phyloP scores from a whole-genome alignment of 2,329 filamentous ascomycete species.

The Pestalotiopsis fici region DNA sequence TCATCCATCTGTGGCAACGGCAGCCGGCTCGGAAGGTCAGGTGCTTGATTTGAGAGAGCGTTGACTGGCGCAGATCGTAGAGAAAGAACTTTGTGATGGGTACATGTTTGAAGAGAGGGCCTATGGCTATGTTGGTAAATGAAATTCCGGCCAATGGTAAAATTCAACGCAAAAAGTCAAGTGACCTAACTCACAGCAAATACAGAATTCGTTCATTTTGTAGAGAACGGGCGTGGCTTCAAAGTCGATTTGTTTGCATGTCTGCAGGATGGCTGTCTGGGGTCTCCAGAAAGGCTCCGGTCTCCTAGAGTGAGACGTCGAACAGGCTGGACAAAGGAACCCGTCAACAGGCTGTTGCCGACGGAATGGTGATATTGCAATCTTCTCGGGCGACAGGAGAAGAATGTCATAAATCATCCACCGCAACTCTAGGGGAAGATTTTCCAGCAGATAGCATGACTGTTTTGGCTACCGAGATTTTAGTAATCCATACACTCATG shows the following conservation, averaged over 20 bases:
- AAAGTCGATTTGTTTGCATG: constrained; percentile 29
- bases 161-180: neutral
- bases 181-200: constrained; percentile 18
- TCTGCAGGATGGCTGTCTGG: constrained; percentile 26
- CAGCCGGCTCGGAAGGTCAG: constrained; percentile 20
- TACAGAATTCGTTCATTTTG: constrained; percentile 26
- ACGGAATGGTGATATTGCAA: constrained; percentile 13
- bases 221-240: constrained; percentile 32
- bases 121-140: neutral
- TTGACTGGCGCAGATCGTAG: constrained; percentile 20
- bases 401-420: constrained; percentile 27
- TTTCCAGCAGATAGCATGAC: constrained; percentile 19
- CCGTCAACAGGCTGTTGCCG: constrained; percentile 10
- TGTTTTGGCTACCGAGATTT: neutral
- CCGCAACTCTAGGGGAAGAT: constrained; percentile 28
- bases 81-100: constrained; percentile 17
- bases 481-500: neutral
- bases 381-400: constrained; percentile 15
- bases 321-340: neutral
- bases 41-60: constrained; percentile 14
- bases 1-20: constrained; percentile 13
- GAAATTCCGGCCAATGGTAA: neutral
- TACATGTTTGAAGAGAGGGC: constrained; percentile 1
- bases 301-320: neutral
- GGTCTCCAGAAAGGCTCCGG: constrained; percentile 15